Base-by-base conservation (phyloP, 805 yeast species). In the Zygosaccharomyces lentus region DNA sequence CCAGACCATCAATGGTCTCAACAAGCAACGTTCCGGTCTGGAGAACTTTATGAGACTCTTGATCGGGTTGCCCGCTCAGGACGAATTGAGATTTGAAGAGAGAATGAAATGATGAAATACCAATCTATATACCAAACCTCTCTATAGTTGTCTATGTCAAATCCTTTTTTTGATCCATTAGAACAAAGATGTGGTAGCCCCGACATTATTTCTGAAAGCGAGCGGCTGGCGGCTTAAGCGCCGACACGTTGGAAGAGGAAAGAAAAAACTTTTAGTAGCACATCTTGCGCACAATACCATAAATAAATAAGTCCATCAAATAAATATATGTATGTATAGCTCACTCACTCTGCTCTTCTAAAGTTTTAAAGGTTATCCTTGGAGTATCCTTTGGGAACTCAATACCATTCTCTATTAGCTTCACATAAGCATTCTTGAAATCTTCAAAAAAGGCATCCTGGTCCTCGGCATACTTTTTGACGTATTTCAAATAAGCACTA, bases 1-100 rank as follows among this genome's bases (percentile, higher is more conserved):
- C 70, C 84, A 87, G 64, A 83, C 96, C 26, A 87, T 90, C 60
- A 90, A 90, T 62, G 96, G 97, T 23, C 77, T 90, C 66, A 91
- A 88, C 79, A 91, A 90, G 72, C 98, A 91, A 75, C 84, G 96
- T 65, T 77, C 82, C 58, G 96, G 95, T 42, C 73, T 90, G 55
- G 98, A 90, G 73, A 91, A 89, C 75, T 80, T 90, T 64, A 73
- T 90, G 70, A 82, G 96, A 65, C 81, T 88, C 56, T 76, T 90
- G 62, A 87, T 90, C 54, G 98, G 98, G 37, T 77, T 90, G 55
- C 95, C 95, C 50, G 80, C 95, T 49, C 77, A 82, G 62, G 89
- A 88, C 70, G 98, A 91, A 67, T 79, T 90, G 70, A 83, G 96
- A 74, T 86, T 90, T 56, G 97, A 90, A 71, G 97, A 91, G 72